Evolutionary conservation across 371 early-diverging fungal genomes (phyloP).

Genomic region (Mortierella sp.): DNA sequence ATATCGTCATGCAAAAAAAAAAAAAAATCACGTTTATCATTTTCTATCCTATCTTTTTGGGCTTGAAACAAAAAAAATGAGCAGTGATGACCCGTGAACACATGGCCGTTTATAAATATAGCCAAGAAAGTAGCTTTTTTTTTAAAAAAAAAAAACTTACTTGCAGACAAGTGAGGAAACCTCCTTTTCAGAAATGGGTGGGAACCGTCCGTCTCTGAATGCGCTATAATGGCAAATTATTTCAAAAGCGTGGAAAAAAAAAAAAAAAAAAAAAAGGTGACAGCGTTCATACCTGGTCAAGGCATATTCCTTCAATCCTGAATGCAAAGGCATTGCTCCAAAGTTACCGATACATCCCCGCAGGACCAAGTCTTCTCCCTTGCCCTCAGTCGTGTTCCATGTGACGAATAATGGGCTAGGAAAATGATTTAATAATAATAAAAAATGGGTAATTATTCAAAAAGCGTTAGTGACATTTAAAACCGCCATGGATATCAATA

Average conservation of each 20-base stretch:
- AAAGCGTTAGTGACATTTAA: too few relatives aligned
- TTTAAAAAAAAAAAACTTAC: conserved; percentile 29
- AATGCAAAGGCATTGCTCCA: conserved; percentile 73
- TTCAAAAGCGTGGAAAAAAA: conserved; percentile 2
- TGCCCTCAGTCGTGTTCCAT: conserved; percentile 41
- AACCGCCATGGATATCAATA: too few relatives aligned
- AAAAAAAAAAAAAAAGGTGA: not conserved
- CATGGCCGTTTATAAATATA: not conserved
- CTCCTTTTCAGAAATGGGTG: conserved; percentile 79
- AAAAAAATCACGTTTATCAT: conserved; percentile 11
- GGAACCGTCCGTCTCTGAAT: conserved; percentile 84
- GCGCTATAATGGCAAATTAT: conserved; percentile 70
- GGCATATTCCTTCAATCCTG: conserved; percentile 88
- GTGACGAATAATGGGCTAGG: conserved; percentile 48
- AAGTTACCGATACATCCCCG: conserved; percentile 98
- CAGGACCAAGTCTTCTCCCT: conserved; percentile 61
- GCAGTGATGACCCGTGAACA: not conserved
- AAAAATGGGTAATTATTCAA: not conserved
- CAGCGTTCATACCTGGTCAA: conserved; percentile 70
- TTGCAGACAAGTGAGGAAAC: conserved; percentile 74
- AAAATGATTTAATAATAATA: not conserved
- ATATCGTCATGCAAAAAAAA: conserved; percentile 1
- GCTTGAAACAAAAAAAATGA: conserved; percentile 5
- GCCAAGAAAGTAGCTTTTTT: not conserved
- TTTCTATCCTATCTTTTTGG: not conserved